Evolutionary conservation across 441 rosid species (phyloP), one percentile per base, ranked within the genome.

Genomic region (Populus hybrid): DNA sequence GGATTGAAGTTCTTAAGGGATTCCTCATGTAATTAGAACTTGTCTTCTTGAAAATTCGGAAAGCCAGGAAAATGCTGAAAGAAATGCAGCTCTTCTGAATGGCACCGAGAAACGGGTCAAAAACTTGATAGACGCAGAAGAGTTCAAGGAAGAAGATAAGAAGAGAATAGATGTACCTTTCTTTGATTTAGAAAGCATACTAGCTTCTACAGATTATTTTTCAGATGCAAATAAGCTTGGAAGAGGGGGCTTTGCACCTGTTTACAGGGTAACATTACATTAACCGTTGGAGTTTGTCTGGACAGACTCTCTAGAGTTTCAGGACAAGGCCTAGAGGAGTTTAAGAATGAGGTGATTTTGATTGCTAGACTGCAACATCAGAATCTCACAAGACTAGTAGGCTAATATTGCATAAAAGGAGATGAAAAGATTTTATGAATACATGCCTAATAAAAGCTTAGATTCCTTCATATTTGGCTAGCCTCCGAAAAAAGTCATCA

Each of bases 351-450:
- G 79, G 89, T 90, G 32, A 26, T 90, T 42, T 80, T 90, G 80
- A 91, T 91, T 75, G 92, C 92, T 40, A 87, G 84, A 77, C 85
- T 89, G 14, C 94, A 91, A 79, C 96, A 89, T 70, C 80, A 90
- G 75, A 91, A 91, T 77, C 92, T 91, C 6, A 92, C 89, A 2
- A 85, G 89, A 61, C 88, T 90, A 46, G 78, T 86, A 78, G 93
- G 95, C 20, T 90, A 28, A 28, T 28, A 88, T 14, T 90, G 92
- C 69, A 76, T 87, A 46, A 61, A 80, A 57, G 86, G 87, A 75
- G 87, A 77, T 24, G 93, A 89, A 67, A 87, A 90, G 81, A 83
- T 90, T 40, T 73, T 87, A 89, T 67, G 94, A 89, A 24, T 24
- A 24, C 26, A 24, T 24, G 26, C 26, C 26, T 24, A 77, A 89